phyloP scores from a whole-genome alignment of 1,139 yeast species.

The Pichia sp. region DNA sequence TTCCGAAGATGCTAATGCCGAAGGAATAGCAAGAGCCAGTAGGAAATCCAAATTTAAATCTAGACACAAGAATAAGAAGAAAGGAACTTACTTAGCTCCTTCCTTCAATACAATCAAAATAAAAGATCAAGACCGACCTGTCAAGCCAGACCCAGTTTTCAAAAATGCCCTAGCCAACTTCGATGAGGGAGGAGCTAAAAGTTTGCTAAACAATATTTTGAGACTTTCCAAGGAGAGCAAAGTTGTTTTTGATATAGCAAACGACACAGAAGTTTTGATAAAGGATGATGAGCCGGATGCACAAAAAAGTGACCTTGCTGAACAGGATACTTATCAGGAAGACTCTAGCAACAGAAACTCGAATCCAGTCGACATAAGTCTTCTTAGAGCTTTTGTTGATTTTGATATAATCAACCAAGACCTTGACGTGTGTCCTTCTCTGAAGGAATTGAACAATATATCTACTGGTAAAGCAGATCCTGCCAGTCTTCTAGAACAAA shows the following conservation, averaged over 20 bases:
- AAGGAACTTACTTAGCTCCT: conserved; percentile 36
- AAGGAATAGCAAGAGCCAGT: conserved; percentile 16
- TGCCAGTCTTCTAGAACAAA: conserved; percentile 33
- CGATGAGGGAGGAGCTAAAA: conserved; percentile 62
- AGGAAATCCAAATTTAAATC: conserved; percentile 25
- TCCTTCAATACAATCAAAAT: conserved; percentile 42
- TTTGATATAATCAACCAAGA: conserved; percentile 13
- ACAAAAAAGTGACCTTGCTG: not conserved
- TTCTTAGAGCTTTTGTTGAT: not conserved
- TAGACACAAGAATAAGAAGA: conserved; percentile 14
- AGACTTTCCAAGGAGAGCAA: conserved; percentile 46
- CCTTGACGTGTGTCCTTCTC: conserved; percentile 46
- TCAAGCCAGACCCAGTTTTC: conserved; percentile 54
- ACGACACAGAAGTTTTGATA: conserved; percentile 18
- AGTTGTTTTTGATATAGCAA: conserved; percentile 44
- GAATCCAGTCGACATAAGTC: not conserved
- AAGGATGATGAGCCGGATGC: conserved; percentile 9
- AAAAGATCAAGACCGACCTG: conserved; percentile 50
- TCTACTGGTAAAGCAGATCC: conserved; percentile 38
- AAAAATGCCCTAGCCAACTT: conserved; percentile 54
- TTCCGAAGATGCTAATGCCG: conserved; percentile 26
- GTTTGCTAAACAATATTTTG: conserved; percentile 49
- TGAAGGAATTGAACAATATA: conserved; percentile 43
- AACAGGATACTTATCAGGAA: not conserved
- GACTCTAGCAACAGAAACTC: not conserved